A percentile compares a stretch with the other conserved stretches of the same genome.
Conservation (phyloP, 2,329 filamentous ascomycete genomes). For the Leptosphaerulina australis region DNA sequence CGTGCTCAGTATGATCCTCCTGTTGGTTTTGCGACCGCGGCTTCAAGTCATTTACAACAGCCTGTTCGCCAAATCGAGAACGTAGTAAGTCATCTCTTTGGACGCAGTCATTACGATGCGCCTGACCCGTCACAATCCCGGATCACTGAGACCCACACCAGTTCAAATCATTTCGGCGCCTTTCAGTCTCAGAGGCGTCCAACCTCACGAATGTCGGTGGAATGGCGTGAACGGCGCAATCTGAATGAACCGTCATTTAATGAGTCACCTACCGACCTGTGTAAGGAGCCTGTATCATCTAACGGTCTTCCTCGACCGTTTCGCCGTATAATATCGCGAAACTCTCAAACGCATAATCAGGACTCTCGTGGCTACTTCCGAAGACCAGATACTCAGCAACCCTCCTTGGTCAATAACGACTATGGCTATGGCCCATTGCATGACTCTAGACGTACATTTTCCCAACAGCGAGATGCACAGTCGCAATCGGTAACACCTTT, state of each 20-base stretch:
- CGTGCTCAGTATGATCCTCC: conserved; percentile 10
- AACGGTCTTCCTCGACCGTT: conserved; percentile 1
- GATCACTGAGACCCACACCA: conserved; percentile 36
- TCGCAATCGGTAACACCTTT: conserved; percentile 11
- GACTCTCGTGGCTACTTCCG: conserved; percentile 24
- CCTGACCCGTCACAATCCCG: conserved; percentile 17
- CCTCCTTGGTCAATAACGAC: conserved; percentile 12
- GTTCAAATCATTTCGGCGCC: conserved; percentile 35
- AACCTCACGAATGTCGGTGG: conserved; percentile 5
- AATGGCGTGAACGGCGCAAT: conserved; percentile 34
- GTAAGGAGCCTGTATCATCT: conserved; percentile 23
- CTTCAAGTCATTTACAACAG: conserved; percentile 1
- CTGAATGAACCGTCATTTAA: conserved; percentile 48
- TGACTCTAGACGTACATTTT: conserved; percentile 4
- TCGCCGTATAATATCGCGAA: conserved; percentile 1
- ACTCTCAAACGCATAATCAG: conserved; percentile 17
- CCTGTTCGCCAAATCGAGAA: conserved; percentile 28
- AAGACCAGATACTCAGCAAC: conserved; percentile 13
- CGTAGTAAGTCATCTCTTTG: conserved; percentile 52
- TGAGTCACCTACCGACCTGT: conserved; percentile 33
- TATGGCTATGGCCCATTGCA: conserved; percentile 15
- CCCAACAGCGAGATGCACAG: conserved; percentile 5
- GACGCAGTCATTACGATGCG: conserved; percentile 25
- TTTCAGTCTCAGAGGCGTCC: conserved; percentile 35
- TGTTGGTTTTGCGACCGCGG: neutral